A percentile compares a stretch with the other conserved stretches of the same genome.
Evolutionary conservation across 345 rosid genomes (phyloP).

Genomic region (Ceriops tagal): DNA sequence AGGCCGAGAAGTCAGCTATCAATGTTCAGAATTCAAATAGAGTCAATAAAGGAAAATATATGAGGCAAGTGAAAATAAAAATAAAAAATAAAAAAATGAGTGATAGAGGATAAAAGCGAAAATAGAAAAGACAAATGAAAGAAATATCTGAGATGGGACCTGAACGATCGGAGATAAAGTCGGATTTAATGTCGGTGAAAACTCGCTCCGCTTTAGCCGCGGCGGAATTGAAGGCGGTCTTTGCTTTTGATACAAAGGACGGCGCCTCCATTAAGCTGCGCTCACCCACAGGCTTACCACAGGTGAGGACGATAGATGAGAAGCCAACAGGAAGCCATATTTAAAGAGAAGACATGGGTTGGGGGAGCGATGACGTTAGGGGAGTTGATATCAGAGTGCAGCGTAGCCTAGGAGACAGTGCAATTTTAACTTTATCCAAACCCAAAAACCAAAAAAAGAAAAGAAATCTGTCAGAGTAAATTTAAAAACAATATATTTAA

Average conservation of each 20-base stretch:
- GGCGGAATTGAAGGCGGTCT: conserved; percentile 89
- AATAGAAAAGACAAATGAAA: conserved; percentile 3
- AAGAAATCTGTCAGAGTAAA: background rate
- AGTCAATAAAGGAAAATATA: conserved; percentile 1
- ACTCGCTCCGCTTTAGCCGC: conserved; percentile 99
- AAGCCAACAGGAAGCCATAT: conserved; percentile 13
- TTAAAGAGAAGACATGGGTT: conserved; percentile 3
- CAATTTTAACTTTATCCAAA: background rate
- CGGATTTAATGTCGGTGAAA: conserved; percentile 51
- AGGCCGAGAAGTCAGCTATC: background rate
- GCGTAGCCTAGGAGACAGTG: background rate
- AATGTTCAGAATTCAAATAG: background rate
- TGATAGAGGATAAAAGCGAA: background rate
- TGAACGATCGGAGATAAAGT: conserved; percentile 68
- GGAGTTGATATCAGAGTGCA: too few relatives aligned
- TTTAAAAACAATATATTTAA: too few relatives aligned
- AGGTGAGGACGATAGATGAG: background rate
- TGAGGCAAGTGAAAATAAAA: background rate
- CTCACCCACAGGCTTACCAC: conserved; percentile 11
- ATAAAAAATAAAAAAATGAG: background rate
- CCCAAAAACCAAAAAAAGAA: too few relatives aligned
- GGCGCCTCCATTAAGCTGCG: conserved; percentile 51
- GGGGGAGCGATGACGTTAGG: background rate
- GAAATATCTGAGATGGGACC: conserved; percentile 33
- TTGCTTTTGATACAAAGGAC: conserved; percentile 81